Percentiles rank a stretch among this genome's conserved stretches.
Conservation (phyloP, 2,329 filamentous ascomycete genomes). For the Remersonia thermophila region DNA sequence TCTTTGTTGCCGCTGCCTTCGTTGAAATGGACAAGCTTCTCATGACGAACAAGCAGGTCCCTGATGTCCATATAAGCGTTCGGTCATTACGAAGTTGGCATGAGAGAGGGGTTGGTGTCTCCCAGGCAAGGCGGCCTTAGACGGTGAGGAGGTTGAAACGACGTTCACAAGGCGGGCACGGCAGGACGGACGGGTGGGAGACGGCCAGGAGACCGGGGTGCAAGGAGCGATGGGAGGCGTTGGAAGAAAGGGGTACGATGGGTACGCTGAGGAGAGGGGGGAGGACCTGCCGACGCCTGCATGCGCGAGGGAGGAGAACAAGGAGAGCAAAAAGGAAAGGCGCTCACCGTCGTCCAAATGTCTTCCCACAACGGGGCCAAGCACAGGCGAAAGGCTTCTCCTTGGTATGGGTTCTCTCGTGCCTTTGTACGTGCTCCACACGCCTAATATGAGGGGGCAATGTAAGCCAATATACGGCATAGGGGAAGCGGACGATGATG, state of each 20-base stretch:
- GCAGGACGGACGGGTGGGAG: not conserved
- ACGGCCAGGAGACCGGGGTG: not conserved
- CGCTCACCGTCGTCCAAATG: slow-evolving; percentile 49
- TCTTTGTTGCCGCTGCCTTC: slow-evolving; percentile 40
- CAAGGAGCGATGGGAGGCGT: not conserved
- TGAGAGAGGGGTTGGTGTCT: not conserved
- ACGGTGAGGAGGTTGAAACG: too few species aligned
- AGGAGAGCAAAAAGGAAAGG: slow-evolving; percentile 9
- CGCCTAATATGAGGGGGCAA: slow-evolving; percentile 34
- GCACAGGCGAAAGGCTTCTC: slow-evolving; percentile 51
- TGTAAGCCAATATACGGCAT: slow-evolving; percentile 29
- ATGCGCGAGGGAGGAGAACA: slow-evolving; percentile 6
- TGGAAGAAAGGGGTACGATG: slow-evolving; percentile 1
- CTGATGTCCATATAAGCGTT: slow-evolving; percentile 51
- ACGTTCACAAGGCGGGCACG: too few species aligned
- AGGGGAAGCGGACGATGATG: slow-evolving; percentile 14
- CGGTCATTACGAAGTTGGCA: slow-evolving; percentile 15
- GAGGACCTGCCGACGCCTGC: not conserved
- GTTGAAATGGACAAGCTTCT: slow-evolving; percentile 53
- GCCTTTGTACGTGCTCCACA: slow-evolving; percentile 52
- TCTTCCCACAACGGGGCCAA: slow-evolving; percentile 49
- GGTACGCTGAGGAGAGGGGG: slow-evolving; percentile 7
- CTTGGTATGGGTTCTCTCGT: slow-evolving; percentile 53
- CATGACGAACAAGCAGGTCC: slow-evolving; percentile 50
- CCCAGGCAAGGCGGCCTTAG: too few species aligned